Evolutionary conservation across 768 basidiomycete species (phyloP), one percentile per base, ranked within the genome.

Genomic region (Rossbeevera mucosa): DNA sequence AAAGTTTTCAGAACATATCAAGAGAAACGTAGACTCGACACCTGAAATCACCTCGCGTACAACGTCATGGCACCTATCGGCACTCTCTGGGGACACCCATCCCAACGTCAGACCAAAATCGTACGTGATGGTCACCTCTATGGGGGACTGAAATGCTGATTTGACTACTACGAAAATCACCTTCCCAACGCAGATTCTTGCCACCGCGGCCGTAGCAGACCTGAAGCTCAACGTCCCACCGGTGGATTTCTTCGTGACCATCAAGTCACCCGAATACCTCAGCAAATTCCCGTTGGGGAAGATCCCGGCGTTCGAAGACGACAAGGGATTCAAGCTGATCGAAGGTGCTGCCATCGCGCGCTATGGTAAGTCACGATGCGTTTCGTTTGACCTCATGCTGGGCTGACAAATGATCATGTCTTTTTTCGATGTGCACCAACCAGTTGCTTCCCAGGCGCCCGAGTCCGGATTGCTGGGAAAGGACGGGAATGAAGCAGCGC

Each of bases 281-380:
- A 28, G 36, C 4, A 68, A 69, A 47, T 69, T 68, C 33, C 65
- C 65, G 2, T 0, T 69, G 9, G 66, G 67, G 22, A 68, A 65
- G 47, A 6, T 68, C 0, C 66, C 66, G 6, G 57, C 59, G 0
- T 68, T 68, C 26, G 68, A 70, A 22, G 50, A 54, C 42, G 44
- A 38, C 20, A 36, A 58, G 3, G 68, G 64, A 2, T 38, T 70
- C 16, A 59, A 47, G 44, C 41, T 69, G 44, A 53, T 65, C 40
- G 67, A 68, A 49, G 67, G 67, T 5, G 64, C 59, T 1, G 6
- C 64, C 11, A 68, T 68, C 33, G 67, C 65, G 21, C 68, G 62
- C 25, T 54, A 69, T 48, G 59, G 68, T 29, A 48, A 57, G 60
- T 57, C 18, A 36, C 16, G 30, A 7, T 5, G 21, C 0, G 0